phyloP scores from a whole-genome alignment of 768 basidiomycete genomes.

The Plicaturopsis crispa region DNA sequence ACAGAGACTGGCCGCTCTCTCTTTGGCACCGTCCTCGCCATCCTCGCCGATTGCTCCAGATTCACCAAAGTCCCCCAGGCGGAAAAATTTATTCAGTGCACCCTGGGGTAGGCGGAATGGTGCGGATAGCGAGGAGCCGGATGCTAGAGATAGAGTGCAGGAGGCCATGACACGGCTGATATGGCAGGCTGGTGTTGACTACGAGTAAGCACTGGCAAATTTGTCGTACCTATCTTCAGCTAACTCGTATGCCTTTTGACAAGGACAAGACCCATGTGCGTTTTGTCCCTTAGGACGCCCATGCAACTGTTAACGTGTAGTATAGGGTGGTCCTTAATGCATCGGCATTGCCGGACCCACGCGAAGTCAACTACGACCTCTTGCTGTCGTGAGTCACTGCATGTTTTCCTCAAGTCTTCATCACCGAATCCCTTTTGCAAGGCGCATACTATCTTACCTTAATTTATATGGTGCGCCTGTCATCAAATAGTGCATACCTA shows the following conservation, averaged over 20 bases:
- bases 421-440: slow-evolving; percentile 20
- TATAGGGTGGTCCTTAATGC: slow-evolving; percentile 80
- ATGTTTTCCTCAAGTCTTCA: slow-evolving; percentile 6
- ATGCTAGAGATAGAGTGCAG: slow-evolving; percentile 40
- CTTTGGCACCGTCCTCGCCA: slow-evolving; percentile 44
- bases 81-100: slow-evolving; percentile 37
- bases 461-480: slow-evolving; percentile 62
- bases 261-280: slow-evolving; percentile 85
- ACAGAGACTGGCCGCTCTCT: slow-evolving; percentile 59
- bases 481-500: background rate
- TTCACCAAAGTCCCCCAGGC: slow-evolving; percentile 16
- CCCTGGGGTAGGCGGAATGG: slow-evolving; percentile 41
- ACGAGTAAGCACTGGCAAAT: slow-evolving; percentile 50
- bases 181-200: slow-evolving; percentile 86
- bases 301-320: slow-evolving; percentile 7
- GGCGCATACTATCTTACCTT: slow-evolving; percentile 72
- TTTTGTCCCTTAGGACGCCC: no score
- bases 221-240: slow-evolving; percentile 2
- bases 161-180: slow-evolving; percentile 66
- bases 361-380: slow-evolving; percentile 67
- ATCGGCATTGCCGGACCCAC: slow-evolving; percentile 77
- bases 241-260: slow-evolving; percentile 1
- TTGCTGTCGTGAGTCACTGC: slow-evolving; percentile 53
- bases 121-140: slow-evolving; percentile 18
- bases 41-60: slow-evolving; percentile 23